Base-by-base conservation (phyloP, 331 rosid species). In the Arachis monticola region DNA sequence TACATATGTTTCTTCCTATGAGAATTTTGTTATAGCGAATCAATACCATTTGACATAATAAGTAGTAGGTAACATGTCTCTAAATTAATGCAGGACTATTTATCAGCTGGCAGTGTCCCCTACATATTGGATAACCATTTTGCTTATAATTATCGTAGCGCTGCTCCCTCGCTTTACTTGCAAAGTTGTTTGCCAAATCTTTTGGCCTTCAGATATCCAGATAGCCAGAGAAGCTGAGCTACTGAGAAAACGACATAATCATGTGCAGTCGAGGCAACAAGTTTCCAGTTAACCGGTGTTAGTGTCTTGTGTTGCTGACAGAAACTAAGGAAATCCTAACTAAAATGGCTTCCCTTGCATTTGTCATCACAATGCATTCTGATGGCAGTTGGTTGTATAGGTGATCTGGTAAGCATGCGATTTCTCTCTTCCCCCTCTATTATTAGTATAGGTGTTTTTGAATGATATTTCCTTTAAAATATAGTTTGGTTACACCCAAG, bases 181-280 rank as follows among this genome's bases (percentile, higher is more conserved):
- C 60, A 92, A 89, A 88, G 92, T 86, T 62, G 85, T 89, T 68
- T 71, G 65, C 69, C 97, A 89, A 73, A 87, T 80, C 7, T 88
- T 89, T 81, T 88, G 97, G 97, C 93, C 96, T 40, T 89, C 97
- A 2, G 97, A 88, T 80, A 88, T 92, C 85, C 97, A 92, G 90
- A 89, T 86, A 86, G 96, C 93, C 45, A 87, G 90, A 76, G 97
- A 91, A 80, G 83, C 79, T n/a, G 93, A 89, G 79, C 77, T 86
- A 73, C 57, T 88, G 59, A 79, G 78, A 56, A 84, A 63, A 64
- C 77, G 42, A 52, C 81, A 35, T n/a, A 53, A 77, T 63, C 73
- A 67, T 32, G 58, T 64, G 82, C 71, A 61, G 72, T 76, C 90
- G 48, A 88, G 87, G 82, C 86, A 41, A 58, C 88, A 80, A 70